Evolutionary conservation across 495 filamentous ascomycete species (phyloP).

Genomic region (Pseudoneurospora amorphoporcata): DNA sequence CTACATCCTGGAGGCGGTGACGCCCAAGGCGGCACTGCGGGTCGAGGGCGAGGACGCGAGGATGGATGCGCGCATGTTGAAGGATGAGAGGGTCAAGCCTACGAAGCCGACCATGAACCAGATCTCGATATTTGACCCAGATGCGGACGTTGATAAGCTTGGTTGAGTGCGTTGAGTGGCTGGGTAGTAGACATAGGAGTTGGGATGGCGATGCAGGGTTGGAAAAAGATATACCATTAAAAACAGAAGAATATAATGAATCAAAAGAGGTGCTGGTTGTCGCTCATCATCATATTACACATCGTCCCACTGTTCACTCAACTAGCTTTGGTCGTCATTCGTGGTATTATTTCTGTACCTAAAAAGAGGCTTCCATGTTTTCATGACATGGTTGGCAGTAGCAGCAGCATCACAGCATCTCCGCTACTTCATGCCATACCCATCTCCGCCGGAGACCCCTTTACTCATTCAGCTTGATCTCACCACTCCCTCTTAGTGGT

Average conservation of each 20-base stretch:
- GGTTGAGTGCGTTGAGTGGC: conserved; percentile 38
- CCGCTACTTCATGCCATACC: not conserved
- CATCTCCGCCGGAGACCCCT: not conserved
- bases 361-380: not conserved
- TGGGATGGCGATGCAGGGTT: not conserved
- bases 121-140: conserved; percentile 47
- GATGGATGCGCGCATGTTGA: conserved; percentile 80
- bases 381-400: not conserved
- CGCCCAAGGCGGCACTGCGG: conserved; percentile 66
- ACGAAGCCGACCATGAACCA: conserved; percentile 42
- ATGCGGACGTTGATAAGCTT: conserved; percentile 60
- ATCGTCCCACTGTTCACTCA: not conserved
- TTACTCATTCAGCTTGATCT: not conserved
- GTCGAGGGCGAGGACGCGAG: conserved; percentile 87
- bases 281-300: not conserved
- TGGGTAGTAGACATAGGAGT: not conserved
- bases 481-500: conserved; percentile 11
- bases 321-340: not conserved
- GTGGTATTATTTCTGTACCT: not conserved
- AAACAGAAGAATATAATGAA: not conserved
- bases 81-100: conserved; percentile 71
- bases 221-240: not conserved
- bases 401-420: not conserved
- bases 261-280: not conserved
- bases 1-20: conserved; percentile 80